Percentiles rank a stretch among this genome's conserved stretches.
Evolutionary conservation across 495 filamentous ascomycete genomes (phyloP).

Genomic region (Annulohypoxylon nitens): DNA sequence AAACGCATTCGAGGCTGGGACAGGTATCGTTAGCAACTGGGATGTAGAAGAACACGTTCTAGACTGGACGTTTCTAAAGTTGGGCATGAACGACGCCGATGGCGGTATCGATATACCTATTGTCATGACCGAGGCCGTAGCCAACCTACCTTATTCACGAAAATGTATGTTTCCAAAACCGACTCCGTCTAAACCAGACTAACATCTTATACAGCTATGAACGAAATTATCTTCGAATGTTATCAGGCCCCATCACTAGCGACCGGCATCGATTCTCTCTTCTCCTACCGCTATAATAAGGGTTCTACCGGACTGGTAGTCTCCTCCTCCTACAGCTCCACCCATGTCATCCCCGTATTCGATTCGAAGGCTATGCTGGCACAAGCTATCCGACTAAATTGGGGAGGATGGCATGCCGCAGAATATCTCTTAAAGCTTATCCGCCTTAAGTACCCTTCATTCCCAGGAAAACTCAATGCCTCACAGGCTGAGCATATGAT

Average conservation of each 20-base stretch:
- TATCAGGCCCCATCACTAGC: slow-evolving; percentile 89
- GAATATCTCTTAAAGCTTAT: slow-evolving; percentile 93
- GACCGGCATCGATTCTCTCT: slow-evolving; percentile 95
- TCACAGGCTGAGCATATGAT: slow-evolving; percentile 89
- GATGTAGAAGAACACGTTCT: slow-evolving; percentile 94
- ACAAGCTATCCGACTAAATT: slow-evolving; percentile 90
- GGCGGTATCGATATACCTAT: slow-evolving; percentile 86
- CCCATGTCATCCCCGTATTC: slow-evolving; percentile 94
- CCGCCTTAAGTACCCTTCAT: slow-evolving; percentile 90
- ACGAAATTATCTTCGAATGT: slow-evolving; percentile 94
- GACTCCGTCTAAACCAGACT: slow-evolving; percentile 18
- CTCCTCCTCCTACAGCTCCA: slow-evolving; percentile 91
- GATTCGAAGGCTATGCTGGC: slow-evolving; percentile 84
- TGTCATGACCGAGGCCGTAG: slow-evolving; percentile 96
- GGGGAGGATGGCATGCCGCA: slow-evolving; percentile 89
- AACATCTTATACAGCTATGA: slow-evolving; percentile 76
- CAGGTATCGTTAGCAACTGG: slow-evolving; percentile 94
- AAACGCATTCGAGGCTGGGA: slow-evolving; percentile 90
- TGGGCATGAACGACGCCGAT: slow-evolving; percentile 82
- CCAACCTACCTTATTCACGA: slow-evolving; percentile 86
- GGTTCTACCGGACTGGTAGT: slow-evolving; percentile 91
- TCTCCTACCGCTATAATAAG: slow-evolving; percentile 92
- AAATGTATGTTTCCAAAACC: slow-evolving; percentile 74
- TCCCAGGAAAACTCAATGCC: slow-evolving; percentile 84
- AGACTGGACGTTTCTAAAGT: slow-evolving; percentile 91